phyloP scores from a whole-genome alignment of 1,139 yeast species.

The Arxiozyma slooffiae region DNA sequence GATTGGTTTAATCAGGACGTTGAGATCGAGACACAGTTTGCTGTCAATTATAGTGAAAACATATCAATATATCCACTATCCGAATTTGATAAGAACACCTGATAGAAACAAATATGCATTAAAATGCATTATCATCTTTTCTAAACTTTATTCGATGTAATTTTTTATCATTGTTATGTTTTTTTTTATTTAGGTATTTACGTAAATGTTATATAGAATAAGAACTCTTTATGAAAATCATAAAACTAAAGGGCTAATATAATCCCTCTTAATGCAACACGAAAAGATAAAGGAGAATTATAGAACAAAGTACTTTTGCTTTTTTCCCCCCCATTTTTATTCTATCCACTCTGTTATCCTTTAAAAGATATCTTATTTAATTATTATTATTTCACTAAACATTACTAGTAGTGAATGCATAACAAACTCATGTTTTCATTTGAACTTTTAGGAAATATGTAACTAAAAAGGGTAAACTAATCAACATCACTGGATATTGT shows the following conservation, averaged over 20 bases:
- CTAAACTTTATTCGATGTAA: neutral
- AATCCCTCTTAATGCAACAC: neutral
- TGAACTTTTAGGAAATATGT: slow-evolving; percentile 44
- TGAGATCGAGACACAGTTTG: slow-evolving; percentile 34
- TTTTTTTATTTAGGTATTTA: too few relatives aligned
- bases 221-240: neutral
- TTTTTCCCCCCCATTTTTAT: too few relatives aligned
- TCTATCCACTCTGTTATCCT: neutral
- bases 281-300: too few relatives aligned
- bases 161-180: too few relatives aligned
- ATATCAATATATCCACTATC: slow-evolving; percentile 39
- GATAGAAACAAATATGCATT: neutral
- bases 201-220: too few relatives aligned
- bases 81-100: slow-evolving; percentile 21
- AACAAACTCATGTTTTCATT: slow-evolving; percentile 9
- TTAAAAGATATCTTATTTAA: too few relatives aligned
- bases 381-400: neutral
- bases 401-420: neutral
- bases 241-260: neutral
- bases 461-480: slow-evolving; percentile 57
- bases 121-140: neutral
- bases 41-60: slow-evolving; percentile 57
- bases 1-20: slow-evolving; percentile 44
- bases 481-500: slow-evolving; percentile 49
- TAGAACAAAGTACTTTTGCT: neutral